Evolutionary conservation across 2,329 filamentous ascomycete species (phyloP), one percentile per base, ranked within the genome.

Genomic region (Pyrenochaeta sp.): DNA sequence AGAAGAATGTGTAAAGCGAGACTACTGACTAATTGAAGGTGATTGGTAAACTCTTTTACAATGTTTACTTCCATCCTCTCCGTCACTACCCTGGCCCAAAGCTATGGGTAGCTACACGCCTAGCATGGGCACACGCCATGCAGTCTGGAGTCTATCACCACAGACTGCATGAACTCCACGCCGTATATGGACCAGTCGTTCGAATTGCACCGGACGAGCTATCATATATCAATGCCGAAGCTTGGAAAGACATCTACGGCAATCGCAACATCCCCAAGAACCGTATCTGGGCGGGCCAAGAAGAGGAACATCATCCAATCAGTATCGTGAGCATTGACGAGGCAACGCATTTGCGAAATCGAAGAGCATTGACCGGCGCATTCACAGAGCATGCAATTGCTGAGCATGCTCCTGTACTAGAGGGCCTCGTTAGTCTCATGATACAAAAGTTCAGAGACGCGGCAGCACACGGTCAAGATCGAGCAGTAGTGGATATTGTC

Each of bases 201-300:
- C 78, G 82, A 9, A 67, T 82, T 36, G 75, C 74, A 3, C 81
- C 82, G 2, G 73, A 80, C 51, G 79, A 83, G 58, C 73, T 83
- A 2, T 77, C 79, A 1, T 83, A 80, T 61, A 75, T 69, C 37
- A 64, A 72, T 17, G 61, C 69, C 6, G 51, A 70, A 2, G 71
- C 71, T 2, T 83, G 79, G 73, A 73, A 75, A 60, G 77, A 81
- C 30, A 79, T 81, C 32, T 77, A 77, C 52, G 67, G 45, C n/a
- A 47, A 51, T 20, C 56, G 46, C 7, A 39, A 42, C 31, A 51
- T 59, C 10, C 47, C 46, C 3, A 59, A 56, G 39, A 65, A 63
- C 37, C 32, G 47, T 14, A 31, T 51, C 10, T 63, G 60, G 60
- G 47, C 45, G 17, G 50, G 36, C 12, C 49, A 58, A 44, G 37